phyloP scores from a whole-genome alignment of 2,329 filamentous ascomycete genomes.

The Gaeumannomyces sp. region DNA sequence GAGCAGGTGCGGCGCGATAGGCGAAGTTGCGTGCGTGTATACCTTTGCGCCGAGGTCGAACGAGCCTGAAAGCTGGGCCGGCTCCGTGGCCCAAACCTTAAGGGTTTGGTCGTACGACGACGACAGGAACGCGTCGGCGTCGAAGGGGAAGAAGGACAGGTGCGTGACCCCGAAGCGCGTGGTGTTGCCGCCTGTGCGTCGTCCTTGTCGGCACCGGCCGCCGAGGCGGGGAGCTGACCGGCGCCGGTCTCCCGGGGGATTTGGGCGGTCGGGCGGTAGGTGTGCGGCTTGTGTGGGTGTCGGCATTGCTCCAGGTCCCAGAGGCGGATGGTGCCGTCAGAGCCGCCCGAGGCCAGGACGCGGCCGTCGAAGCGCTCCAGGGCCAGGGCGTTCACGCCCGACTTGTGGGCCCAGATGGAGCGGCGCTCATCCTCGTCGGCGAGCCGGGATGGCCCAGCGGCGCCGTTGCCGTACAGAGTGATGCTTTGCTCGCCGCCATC shows the following conservation, averaged over 20 bases:
- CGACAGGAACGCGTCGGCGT: slow-evolving; percentile 67
- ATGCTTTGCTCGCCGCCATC: slow-evolving; percentile 48
- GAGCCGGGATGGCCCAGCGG: slow-evolving; percentile 5
- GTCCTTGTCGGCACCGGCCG: not conserved
- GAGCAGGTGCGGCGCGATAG: slow-evolving; percentile 64
- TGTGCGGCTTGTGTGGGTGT: slow-evolving; percentile 37
- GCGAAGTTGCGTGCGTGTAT: slow-evolving; percentile 73
- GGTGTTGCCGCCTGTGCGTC: slow-evolving; percentile 26
- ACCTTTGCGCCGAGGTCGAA: slow-evolving; percentile 64
- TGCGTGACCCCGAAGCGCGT: slow-evolving; percentile 71
- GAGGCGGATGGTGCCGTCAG: slow-evolving; percentile 75
- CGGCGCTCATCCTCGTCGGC: slow-evolving; percentile 23
- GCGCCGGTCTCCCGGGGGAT: slow-evolving; percentile 35
- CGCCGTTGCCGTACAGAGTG: slow-evolving; percentile 20
- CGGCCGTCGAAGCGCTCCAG: slow-evolving; percentile 77
- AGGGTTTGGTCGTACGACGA: slow-evolving; percentile 72
- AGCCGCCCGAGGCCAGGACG: slow-evolving; percentile 76
- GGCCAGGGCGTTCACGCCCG: slow-evolving; percentile 72
- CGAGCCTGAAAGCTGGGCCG: slow-evolving; percentile 53
- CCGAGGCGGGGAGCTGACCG: too few species aligned
- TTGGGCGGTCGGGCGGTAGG: slow-evolving; percentile 47
- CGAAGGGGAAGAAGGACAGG: slow-evolving; percentile 72
- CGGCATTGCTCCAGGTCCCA: slow-evolving; percentile 72
- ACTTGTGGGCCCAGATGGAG: slow-evolving; percentile 60
- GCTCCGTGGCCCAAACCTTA: slow-evolving; percentile 66